Evolutionary conservation across 805 yeast genomes (phyloP).

Genomic region (Zygotorulaspora chibaensis): DNA sequence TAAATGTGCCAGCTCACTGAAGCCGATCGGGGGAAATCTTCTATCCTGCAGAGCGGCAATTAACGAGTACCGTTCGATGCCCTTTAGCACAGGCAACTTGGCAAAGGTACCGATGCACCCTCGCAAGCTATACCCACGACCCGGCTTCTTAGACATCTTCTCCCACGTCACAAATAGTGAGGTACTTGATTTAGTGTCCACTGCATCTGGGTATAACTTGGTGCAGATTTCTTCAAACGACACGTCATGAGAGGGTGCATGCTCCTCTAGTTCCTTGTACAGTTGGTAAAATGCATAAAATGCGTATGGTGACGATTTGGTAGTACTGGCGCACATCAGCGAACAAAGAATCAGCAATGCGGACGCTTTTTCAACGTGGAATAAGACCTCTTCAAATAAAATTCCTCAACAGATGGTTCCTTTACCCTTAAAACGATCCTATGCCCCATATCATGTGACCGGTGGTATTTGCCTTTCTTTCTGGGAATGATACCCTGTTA

Average conservation of each 20-base stretch:
- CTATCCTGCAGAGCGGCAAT: constrained; percentile 74
- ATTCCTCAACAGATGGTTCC: too few relatives aligned
- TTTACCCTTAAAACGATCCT: too few relatives aligned
- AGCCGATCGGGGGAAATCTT: constrained; percentile 63
- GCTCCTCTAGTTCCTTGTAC: constrained; percentile 17
- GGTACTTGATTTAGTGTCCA: constrained; percentile 24
- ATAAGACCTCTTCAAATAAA: too few relatives aligned
- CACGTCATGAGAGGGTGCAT: not conserved
- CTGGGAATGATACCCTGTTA: too few relatives aligned
- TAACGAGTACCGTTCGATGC: constrained; percentile 58
- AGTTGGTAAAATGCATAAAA: constrained; percentile 34
- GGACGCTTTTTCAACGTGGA: too few relatives aligned
- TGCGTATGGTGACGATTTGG: constrained; percentile 28
- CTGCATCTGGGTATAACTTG: constrained; percentile 16
- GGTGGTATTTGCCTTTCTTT: too few relatives aligned
- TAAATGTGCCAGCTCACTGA: constrained; percentile 50
- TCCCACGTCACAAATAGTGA: constrained; percentile 93
- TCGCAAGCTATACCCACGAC: constrained; percentile 42
- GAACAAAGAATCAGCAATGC: not conserved
- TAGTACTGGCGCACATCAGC: constrained; percentile 5
- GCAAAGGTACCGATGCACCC: constrained; percentile 95
- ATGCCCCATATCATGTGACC: too few relatives aligned
- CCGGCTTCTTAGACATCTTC: constrained; percentile 28
- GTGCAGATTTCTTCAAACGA: constrained; percentile 17
- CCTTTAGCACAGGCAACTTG: constrained; percentile 48